These are phyloP conservation scores for Papilionanthe hybrid DNA, from an alignment of 116 monocot genomes.

Conservation along the genomic window DNA sequence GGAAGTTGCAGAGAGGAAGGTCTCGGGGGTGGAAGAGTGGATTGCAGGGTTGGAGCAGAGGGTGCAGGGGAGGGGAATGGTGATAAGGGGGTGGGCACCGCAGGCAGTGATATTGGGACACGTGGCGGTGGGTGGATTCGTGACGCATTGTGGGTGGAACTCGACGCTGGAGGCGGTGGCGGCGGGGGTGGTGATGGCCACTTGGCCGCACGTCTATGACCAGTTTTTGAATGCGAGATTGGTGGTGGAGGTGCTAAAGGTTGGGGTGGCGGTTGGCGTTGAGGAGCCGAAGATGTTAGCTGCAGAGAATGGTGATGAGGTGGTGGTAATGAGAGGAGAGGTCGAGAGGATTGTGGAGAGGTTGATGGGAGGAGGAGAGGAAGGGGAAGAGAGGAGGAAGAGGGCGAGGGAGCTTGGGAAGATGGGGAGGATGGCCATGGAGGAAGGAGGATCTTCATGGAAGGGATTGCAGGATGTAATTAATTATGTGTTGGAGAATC, in stretches of 20 bases:
- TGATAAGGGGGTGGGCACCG: constrained; percentile 10
- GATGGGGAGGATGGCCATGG: constrained; percentile 13
- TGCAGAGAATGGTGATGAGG: neutral
- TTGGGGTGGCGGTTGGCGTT: neutral
- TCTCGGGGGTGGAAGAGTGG: neutral
- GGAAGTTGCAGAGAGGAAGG: neutral
- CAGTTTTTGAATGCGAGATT: neutral
- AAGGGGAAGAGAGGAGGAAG: too few relatives aligned
- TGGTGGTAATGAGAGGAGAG: neutral
- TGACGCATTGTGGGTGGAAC: constrained; percentile 15
- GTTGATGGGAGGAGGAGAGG: constrained; percentile 19
- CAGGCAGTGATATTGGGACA: constrained; percentile 7
- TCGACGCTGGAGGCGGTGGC: constrained; percentile 3
- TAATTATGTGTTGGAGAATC: too few relatives aligned
- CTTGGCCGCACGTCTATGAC: neutral
- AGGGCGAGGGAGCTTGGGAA: too few relatives aligned
- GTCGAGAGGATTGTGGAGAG: constrained; percentile 22
- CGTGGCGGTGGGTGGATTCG: neutral
- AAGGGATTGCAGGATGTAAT: too few relatives aligned
- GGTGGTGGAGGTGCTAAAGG: neutral
- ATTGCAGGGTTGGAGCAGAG: too few relatives aligned
- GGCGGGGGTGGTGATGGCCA: constrained; percentile 3
- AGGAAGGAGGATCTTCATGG: constrained; percentile 12
- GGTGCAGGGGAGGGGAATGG: constrained; percentile 2
- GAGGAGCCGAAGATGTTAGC: neutral